Conservation (phyloP, 768 basidiomycete genomes). For the Lactarius tabidus region DNA sequence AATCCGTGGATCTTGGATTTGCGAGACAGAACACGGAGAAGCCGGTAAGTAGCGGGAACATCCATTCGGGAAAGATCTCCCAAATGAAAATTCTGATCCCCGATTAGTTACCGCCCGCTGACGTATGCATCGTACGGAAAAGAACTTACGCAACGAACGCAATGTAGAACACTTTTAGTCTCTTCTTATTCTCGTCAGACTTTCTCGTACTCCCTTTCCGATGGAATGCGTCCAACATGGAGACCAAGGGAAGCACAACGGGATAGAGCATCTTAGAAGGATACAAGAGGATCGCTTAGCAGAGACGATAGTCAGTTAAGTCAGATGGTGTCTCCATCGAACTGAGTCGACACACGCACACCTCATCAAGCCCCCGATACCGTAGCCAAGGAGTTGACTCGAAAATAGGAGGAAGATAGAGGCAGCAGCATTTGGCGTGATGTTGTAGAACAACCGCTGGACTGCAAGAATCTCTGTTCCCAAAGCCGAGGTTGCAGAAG, state of each 20-base stretch:
- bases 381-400: slow-evolving; percentile 44
- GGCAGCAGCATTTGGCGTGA: slow-evolving; percentile 43
- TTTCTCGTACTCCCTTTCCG: slow-evolving; percentile 34
- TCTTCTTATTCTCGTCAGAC: slow-evolving; percentile 34
- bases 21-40: slow-evolving; percentile 32
- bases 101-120: neutral
- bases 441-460: slow-evolving; percentile 43
- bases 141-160: slow-evolving; percentile 35
- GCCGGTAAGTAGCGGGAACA: slow-evolving; percentile 29
- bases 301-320: neutral
- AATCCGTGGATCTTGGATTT: slow-evolving; percentile 25
- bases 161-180: slow-evolving; percentile 47
- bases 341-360: slow-evolving; percentile 32
- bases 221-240: slow-evolving; percentile 49
- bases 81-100: slow-evolving; percentile 33
- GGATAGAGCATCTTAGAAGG: slow-evolving; percentile 53
- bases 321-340: neutral
- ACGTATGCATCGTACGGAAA: neutral
- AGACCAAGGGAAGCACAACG: slow-evolving; percentile 41
- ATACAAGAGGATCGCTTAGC: slow-evolving; percentile 44
- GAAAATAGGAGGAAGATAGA: slow-evolving; percentile 43
- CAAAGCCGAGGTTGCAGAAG: slow-evolving; percentile 50
- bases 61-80: slow-evolving; percentile 25
- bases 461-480: slow-evolving; percentile 53
- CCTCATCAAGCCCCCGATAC: slow-evolving; percentile 50